These are phyloP conservation scores for Adansonia rubrostipa DNA, from an alignment of 441 rosid genomes.

Conservation along the genomic window DNA sequence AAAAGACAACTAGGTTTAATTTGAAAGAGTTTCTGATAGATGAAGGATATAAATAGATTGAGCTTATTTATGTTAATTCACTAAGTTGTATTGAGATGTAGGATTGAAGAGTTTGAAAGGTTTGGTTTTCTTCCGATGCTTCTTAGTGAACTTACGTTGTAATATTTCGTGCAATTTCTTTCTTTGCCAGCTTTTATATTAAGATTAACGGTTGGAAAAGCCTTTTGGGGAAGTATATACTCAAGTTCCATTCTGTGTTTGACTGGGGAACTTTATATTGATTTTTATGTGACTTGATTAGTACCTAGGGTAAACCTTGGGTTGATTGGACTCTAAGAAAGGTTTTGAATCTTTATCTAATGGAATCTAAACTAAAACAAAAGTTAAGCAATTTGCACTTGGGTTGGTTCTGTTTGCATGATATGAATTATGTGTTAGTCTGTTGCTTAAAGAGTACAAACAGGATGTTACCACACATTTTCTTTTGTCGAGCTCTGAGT, in stretches of 20 bases:
- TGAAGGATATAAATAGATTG: not conserved
- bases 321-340: slow-evolving; percentile 14
- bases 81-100: not conserved
- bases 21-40: not conserved
- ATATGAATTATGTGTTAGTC: not conserved
- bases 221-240: not conserved
- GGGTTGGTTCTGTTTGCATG: slow-evolving; percentile 1
- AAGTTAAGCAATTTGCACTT: slow-evolving; percentile 16
- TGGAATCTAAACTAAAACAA: slow-evolving; percentile 9
- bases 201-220: slow-evolving; percentile 16
- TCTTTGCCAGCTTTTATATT: slow-evolving; percentile 16
- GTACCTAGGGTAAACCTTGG: not conserved
- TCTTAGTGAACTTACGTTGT: not conserved
- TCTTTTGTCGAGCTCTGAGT: not conserved
- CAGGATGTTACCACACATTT: not conserved
- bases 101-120: not conserved
- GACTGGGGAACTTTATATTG: not conserved
- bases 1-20: not conserved
- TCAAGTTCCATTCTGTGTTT: not conserved
- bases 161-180: slow-evolving; percentile 7
- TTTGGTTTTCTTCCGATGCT: not conserved
- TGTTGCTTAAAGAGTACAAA: not conserved
- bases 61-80: slow-evolving; percentile 11
- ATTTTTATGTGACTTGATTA: not conserved
- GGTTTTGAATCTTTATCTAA: slow-evolving; percentile 9